Base-by-base conservation (phyloP, 208 protist genomes). In the Acanthamoeba lugdunensis region DNA sequence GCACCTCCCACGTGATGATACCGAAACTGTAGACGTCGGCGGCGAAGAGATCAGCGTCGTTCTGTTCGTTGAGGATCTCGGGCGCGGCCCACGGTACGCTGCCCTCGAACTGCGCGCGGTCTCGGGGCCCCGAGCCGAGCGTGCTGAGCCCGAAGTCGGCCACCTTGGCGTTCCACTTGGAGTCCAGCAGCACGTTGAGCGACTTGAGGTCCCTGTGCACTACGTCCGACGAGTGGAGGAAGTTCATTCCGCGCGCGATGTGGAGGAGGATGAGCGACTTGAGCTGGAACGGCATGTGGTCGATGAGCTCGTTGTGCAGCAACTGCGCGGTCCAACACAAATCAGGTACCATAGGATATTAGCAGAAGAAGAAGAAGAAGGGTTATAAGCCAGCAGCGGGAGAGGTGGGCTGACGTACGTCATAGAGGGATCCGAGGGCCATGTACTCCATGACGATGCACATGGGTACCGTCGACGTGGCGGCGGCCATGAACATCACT, bases 361-460 rank as follows among this genome's bases (percentile, higher is more conserved):
- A 21, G 11, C 54, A 58, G 54, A 0, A 21, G 54, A 0, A 58
- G 54, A 23, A 58, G 18, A 1, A 21, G 11, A 7, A 21, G 54
- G 54, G 0, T 0, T 21, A 0, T 4, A 56, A 56, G 52, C 0
- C 11, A 56, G 1, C 41, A 48, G 45, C 5, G 9, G 45, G 45
- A 23, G 2, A 23, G 0, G 18, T 21, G 13, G 18, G 21, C 2
- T 23, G 18, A 58, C 54, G 54, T 23, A 88, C n/a, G 79, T 88
- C 79, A 7, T 88, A 63, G 45, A 88, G 50, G 25, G 79, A 88
- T 16, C 81, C 81, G 9, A 67, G 45, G 4, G 81, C 81, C 81
- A 88, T 88, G 81, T 45, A 88, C 81, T 88, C 81, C 45, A 65
- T 88, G 16, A 88, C 81, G 81, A 88, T 88, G 30, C 45, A 67